Conservation (phyloP, 2,329 filamentous ascomycete genomes). For the Neurospora sp. region DNA sequence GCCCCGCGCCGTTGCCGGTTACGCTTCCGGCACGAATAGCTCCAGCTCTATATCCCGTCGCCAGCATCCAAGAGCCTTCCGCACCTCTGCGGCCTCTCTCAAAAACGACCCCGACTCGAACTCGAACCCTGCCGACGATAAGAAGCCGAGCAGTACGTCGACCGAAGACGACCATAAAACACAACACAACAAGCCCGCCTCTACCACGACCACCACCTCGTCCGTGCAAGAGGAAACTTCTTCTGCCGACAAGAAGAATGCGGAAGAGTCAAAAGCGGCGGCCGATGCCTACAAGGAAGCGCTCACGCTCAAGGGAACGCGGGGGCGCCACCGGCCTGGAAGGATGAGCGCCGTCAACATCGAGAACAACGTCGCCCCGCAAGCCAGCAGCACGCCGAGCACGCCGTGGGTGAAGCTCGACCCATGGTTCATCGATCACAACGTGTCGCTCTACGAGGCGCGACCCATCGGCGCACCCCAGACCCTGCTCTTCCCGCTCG, state of each 20-base stretch:
- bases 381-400: not conserved
- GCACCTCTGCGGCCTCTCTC: constrained; percentile 8
- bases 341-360: constrained; percentile 2
- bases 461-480: constrained; percentile 7
- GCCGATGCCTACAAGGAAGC: constrained; percentile 9
- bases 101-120: constrained; percentile 7
- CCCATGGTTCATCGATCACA: constrained; percentile 10
- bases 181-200: not conserved
- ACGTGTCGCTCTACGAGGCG: constrained; percentile 16
- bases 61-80: constrained; percentile 7
- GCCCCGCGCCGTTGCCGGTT: not conserved
- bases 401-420: constrained; percentile 5
- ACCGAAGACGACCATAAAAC: not conserved
- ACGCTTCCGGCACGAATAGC: not conserved
- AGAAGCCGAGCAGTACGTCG: not conserved
- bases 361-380: constrained; percentile 11
- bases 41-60: not conserved
- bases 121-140: constrained; percentile 2
- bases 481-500: constrained; percentile 7
- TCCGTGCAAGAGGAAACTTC: not conserved
- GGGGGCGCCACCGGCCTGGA: constrained; percentile 12
- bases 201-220: not conserved
- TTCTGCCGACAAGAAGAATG: constrained; percentile 1
- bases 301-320: constrained; percentile 9
- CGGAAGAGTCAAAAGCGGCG: constrained; percentile 4